Conservation (phyloP, 106 monocot species). For the Phalaenopsis equestris region DNA sequence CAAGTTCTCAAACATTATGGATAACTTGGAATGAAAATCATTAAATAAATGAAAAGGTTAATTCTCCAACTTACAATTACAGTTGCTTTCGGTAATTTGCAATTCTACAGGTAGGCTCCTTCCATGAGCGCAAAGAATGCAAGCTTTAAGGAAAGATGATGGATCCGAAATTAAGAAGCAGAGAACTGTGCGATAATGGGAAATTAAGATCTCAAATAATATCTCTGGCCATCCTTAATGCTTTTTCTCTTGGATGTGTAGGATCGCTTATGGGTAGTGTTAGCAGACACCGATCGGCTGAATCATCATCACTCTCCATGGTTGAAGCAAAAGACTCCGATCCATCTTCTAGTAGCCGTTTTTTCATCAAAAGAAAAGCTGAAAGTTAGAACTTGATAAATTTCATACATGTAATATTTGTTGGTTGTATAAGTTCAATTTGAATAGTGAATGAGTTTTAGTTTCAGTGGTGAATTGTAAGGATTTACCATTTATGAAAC, state of each 20-base stretch:
- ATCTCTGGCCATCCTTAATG: background rate
- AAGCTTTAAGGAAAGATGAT: background rate
- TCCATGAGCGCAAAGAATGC: background rate
- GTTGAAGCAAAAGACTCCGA: background rate
- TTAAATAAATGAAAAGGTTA: background rate
- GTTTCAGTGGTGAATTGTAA: too few relatives aligned
- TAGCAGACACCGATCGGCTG: background rate
- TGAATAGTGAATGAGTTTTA: background rate
- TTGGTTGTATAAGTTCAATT: background rate
- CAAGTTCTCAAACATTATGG: background rate
- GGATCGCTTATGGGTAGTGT: background rate
- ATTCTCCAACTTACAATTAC: constrained; percentile 1
- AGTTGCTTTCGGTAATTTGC: background rate
- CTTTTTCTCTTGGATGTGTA: background rate
- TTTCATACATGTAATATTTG: background rate
- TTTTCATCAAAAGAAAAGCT: background rate
- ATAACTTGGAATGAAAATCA: background rate
- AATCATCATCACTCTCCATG: background rate
- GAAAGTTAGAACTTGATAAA: background rate
- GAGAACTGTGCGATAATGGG: background rate
- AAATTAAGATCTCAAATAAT: background rate
- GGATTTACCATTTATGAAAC: too few relatives aligned
- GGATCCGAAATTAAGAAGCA: background rate
- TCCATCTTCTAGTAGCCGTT: background rate
- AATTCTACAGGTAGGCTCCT: background rate